Evolutionary conservation across 2,329 filamentous ascomycete species (phyloP).

Genomic region (Colletotrichum tamarilloi): DNA sequence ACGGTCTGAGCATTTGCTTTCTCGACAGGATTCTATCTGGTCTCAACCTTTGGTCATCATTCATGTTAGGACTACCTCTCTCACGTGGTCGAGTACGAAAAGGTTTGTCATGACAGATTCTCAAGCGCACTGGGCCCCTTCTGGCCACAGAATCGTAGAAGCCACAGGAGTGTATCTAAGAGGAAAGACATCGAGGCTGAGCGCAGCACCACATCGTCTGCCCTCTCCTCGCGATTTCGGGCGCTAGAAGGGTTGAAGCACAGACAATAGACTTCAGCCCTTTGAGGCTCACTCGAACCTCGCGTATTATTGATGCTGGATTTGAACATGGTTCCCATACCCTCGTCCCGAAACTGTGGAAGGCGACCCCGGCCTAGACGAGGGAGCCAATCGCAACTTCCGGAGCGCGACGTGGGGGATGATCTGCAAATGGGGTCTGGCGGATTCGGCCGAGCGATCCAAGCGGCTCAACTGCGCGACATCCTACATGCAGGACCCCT

Average conservation of each 20-base stretch:
- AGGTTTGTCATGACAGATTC: too few species aligned
- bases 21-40: not conserved
- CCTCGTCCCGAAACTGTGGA: slow-evolving; percentile 5
- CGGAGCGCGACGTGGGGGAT: not conserved
- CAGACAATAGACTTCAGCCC: not conserved
- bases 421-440: slow-evolving; percentile 16
- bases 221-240: not conserved
- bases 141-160: too few species aligned
- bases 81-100: too few species aligned
- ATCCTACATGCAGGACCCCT: slow-evolving; percentile 4
- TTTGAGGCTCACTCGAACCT: not conserved
- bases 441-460: slow-evolving; percentile 22
- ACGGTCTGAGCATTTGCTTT: not conserved
- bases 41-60: not conserved
- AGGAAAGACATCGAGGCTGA: too few species aligned
- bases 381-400: slow-evolving; percentile 28
- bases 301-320: not conserved
- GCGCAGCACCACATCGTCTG: too few species aligned
- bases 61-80: not conserved
- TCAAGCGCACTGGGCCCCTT: too few species aligned
- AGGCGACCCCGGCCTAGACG: slow-evolving; percentile 20
- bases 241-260: not conserved
- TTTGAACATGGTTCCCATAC: slow-evolving; percentile 19
- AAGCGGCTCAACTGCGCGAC: not conserved
- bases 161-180: too few species aligned